Conservation (phyloP, 2,329 filamentous ascomycete species). For the Alternaria sp. region DNA sequence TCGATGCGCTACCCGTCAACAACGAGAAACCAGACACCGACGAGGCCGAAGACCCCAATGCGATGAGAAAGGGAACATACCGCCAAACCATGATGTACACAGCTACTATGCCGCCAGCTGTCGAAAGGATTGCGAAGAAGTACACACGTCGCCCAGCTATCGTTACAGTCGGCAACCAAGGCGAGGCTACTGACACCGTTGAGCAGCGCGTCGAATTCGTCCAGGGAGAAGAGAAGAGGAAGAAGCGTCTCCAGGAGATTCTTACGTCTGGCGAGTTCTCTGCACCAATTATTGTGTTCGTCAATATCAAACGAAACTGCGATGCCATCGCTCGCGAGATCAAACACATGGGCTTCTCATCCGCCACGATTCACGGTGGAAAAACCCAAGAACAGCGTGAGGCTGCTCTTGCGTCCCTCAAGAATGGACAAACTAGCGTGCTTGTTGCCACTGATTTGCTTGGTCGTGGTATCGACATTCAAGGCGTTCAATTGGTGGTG, state of each 20-base stretch:
- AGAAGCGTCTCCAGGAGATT: slow-evolving; percentile 94
- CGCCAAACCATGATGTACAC: slow-evolving; percentile 99
- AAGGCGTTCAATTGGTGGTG: slow-evolving; percentile 90
- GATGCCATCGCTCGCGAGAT: slow-evolving; percentile 94
- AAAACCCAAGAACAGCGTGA: slow-evolving; percentile 99
- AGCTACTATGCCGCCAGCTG: slow-evolving; percentile 91
- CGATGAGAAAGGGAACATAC: slow-evolving; percentile 89
- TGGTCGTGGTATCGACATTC: slow-evolving; percentile 96
- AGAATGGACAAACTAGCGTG: slow-evolving; percentile 81
- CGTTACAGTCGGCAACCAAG: slow-evolving; percentile 91
- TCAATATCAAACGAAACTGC: slow-evolving; percentile 99
- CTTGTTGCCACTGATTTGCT: slow-evolving; percentile 96
- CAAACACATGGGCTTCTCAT: slow-evolving; percentile 89
- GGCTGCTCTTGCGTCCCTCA: slow-evolving; percentile 84
- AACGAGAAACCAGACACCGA: slow-evolving; percentile 97
- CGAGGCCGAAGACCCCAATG: slow-evolving; percentile 81
- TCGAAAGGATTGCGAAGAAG: slow-evolving; percentile 96
- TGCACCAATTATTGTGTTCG: slow-evolving; percentile 96
- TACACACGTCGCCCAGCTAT: slow-evolving; percentile 93
- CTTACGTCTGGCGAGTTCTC: slow-evolving; percentile 80
- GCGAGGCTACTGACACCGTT: slow-evolving; percentile 96
- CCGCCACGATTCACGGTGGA: slow-evolving; percentile 90
- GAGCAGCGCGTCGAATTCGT: slow-evolving; percentile 97
- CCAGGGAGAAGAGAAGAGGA: slow-evolving; percentile 89
- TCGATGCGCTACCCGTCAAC: slow-evolving; percentile 87